Evolutionary conservation across 345 rosid genomes (phyloP), one percentile per base, ranked within the genome.

Genomic region (Trapa incisa): DNA sequence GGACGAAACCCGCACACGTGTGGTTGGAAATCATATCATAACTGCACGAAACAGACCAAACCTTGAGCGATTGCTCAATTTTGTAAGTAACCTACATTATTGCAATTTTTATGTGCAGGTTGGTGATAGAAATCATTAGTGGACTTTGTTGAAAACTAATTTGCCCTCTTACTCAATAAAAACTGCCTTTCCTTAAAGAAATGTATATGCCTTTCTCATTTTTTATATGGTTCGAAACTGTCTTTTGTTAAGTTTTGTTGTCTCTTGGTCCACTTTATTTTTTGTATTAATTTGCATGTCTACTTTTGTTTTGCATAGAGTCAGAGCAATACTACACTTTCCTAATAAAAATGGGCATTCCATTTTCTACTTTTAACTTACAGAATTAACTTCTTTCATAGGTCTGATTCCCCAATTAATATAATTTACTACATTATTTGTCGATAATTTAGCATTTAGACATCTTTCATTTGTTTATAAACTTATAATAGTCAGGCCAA

Each of bases 1-100:
- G 74, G 85, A 90, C 66, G 77, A 82, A 61, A 81, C 74, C 82
- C 85, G 92, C 69, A 96, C 97, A 66, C 91, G 83, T 73, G 89
- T 89, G 72, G 73, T 79, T 76, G 96, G 89, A 74, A 87, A 73
- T 78, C 88, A 84, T 39, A 64, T 76, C 67, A 79, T 91, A 64
- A 77, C 93, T 80, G 87, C 90, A 16, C 85, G 68, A 73, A 76
- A 76, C 74, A 96, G 92, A 48, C 78, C 83, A 22, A 79, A 75
- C 81, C 77, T 89, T 56, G 39, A 38, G 36, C 90, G 96, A 38
- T 56, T 95, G 77, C 92, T 91, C 64, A 78, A 64, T 69, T 95
- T 86, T 72, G 99, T 95, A 86, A 89, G 99, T 85, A 58, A 22
- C 32, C 37, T 13, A 35, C 63, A 35, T 6, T 50, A 29, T 8